Conservation (phyloP, 2,329 filamentous ascomycete genomes). For the Aspergillus felis region DNA sequence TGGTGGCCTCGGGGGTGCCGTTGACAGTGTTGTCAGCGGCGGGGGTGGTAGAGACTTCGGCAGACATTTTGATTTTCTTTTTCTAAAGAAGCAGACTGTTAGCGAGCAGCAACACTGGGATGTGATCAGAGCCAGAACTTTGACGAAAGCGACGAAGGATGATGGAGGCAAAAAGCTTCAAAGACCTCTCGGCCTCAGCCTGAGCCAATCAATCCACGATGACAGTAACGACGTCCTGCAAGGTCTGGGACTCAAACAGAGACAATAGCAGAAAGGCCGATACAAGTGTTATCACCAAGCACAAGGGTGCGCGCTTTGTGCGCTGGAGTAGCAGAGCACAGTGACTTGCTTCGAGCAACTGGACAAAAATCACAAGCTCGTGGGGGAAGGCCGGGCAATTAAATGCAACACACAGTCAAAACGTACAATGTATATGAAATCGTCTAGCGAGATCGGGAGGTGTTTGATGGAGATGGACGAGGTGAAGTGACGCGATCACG, state of each 20-base stretch:
- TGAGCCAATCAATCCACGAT: neutral
- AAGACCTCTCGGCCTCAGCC: neutral
- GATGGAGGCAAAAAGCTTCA: neutral
- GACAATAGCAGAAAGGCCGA: neutral
- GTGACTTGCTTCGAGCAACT: neutral
- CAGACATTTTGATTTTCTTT: constrained; percentile 61
- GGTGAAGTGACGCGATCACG: constrained; percentile 13
- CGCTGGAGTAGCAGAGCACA: neutral
- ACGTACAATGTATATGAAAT: constrained; percentile 7
- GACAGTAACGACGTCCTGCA: neutral
- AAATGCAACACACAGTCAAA: constrained; percentile 7
- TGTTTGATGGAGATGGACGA: constrained; percentile 8
- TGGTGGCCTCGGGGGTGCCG: constrained; percentile 57
- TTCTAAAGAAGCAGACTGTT: constrained; percentile 1
- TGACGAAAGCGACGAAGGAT: neutral
- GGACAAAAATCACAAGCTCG: neutral
- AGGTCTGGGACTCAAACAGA: neutral
- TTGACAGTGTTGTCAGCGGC: constrained; percentile 57
- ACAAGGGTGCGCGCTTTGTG: neutral
- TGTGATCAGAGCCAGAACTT: neutral
- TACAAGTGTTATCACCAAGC: neutral
- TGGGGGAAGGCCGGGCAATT: neutral
- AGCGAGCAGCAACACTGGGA: constrained; percentile 7
- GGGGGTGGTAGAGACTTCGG: constrained; percentile 71
- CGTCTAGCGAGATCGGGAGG: constrained; percentile 4